These are phyloP conservation scores for Handroanthus guayacan DNA, from an alignment of 257 asterid species.

Conservation along the genomic window DNA sequence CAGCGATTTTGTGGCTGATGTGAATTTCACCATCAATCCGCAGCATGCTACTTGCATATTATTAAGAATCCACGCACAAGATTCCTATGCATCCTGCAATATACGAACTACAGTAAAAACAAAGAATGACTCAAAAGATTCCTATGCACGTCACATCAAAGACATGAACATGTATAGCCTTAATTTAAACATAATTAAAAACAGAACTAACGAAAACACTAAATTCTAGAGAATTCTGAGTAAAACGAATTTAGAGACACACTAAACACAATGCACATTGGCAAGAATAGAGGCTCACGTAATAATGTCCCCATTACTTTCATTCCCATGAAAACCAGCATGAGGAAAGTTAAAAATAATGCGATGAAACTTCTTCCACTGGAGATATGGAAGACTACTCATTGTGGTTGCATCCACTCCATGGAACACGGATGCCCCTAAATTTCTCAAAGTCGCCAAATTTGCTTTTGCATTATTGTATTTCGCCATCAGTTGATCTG, in stretches of 20 bases:
- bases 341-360: constrained; percentile 80
- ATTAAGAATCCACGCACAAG: constrained; percentile 55
- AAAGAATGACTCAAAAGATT: neutral
- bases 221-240: neutral
- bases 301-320: constrained; percentile 38
- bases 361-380: constrained; percentile 51
- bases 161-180: neutral
- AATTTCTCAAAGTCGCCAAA: constrained; percentile 35
- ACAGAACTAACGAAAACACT: neutral
- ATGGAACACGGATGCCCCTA: constrained; percentile 57
- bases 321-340: constrained; percentile 67
- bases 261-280: neutral
- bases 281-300: constrained; percentile 39
- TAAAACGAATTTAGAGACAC: constrained; percentile 10
- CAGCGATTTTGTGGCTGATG: constrained; percentile 52
- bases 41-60: constrained; percentile 54
- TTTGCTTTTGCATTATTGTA: constrained; percentile 57
- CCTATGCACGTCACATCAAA: neutral
- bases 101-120: neutral
- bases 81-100: constrained; percentile 54
- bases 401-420: constrained; percentile 67
- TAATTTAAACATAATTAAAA: neutral
- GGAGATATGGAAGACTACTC: constrained; percentile 37
- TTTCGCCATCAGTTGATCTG: constrained; percentile 53
- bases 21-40: constrained; percentile 57